Conservation (phyloP, 177 flowering plant genomes). For the Vitis hybrid region DNA sequence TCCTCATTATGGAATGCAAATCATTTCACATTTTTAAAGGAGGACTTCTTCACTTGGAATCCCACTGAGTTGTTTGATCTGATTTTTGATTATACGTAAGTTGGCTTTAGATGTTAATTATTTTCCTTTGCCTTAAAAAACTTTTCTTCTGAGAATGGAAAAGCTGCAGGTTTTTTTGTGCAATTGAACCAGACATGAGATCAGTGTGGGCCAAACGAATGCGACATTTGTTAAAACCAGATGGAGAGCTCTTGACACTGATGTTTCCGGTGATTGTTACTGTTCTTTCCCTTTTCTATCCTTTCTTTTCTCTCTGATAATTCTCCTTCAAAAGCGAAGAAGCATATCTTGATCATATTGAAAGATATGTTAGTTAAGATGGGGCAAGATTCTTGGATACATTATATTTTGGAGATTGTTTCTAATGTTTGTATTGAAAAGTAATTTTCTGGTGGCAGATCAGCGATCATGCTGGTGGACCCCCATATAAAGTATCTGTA, state of each 20-base stretch:
- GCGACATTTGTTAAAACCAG: constrained; percentile 58
- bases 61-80: constrained; percentile 73
- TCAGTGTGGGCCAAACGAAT: constrained; percentile 58
- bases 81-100: constrained; percentile 85
- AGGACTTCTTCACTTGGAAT: constrained; percentile 74
- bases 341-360: too few relatives aligned
- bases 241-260: constrained; percentile 84
- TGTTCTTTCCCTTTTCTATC: constrained; percentile 35
- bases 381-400: too few relatives aligned
- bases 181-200: constrained; percentile 70
- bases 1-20: constrained; percentile 44
- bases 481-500: constrained; percentile 67
- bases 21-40: constrained; percentile 48
- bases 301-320: neutral
- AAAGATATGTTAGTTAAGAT: too few relatives aligned
- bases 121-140: too few relatives aligned
- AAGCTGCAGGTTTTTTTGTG: constrained; percentile 75
- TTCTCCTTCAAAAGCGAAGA: too few relatives aligned
- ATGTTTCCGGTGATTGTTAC: constrained; percentile 76
- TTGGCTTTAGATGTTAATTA: constrained; percentile 1
- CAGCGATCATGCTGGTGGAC: constrained; percentile 64
- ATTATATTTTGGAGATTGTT: too few relatives aligned
- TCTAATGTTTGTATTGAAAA: neutral
- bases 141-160: constrained; percentile 10
- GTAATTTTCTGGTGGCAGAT: constrained; percentile 42